Conservation (phyloP, 1,139 yeast species). For the Scheffersomyces parashehatae region DNA sequence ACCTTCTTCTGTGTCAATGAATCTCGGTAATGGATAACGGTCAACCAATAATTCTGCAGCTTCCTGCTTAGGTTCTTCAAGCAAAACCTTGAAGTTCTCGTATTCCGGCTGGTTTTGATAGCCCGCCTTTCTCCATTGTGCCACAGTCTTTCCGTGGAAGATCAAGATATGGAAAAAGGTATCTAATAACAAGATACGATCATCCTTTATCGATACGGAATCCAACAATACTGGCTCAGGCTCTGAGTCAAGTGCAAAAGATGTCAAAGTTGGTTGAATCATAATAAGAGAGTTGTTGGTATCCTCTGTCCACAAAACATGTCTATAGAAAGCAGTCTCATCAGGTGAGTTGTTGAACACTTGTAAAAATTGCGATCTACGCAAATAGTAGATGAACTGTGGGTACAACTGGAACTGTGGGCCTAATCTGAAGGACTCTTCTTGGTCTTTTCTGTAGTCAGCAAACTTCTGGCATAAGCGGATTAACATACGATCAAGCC, state of each 20-base stretch:
- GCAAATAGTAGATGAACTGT: slow-evolving; percentile 91
- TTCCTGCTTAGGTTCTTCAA: slow-evolving; percentile 88
- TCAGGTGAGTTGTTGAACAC: slow-evolving; percentile 98
- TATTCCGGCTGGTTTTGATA: slow-evolving; percentile 91
- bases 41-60: slow-evolving; percentile 90
- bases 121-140: slow-evolving; percentile 95
- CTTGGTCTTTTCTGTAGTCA: slow-evolving; percentile 50
- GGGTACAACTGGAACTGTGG: slow-evolving; percentile 66
- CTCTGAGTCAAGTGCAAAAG: slow-evolving; percentile 76
- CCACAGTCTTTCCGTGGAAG: slow-evolving; percentile 92
- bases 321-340: slow-evolving; percentile 97
- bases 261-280: slow-evolving; percentile 95
- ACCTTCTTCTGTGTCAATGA: slow-evolving; percentile 95
- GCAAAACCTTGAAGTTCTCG: slow-evolving; percentile 79
- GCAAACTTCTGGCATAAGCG: slow-evolving; percentile 54
- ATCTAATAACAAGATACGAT: slow-evolving; percentile 82
- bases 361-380: slow-evolving; percentile 95
- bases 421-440: slow-evolving; percentile 47
- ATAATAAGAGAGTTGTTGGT: slow-evolving; percentile 90
- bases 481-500: slow-evolving; percentile 54
- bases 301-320: slow-evolving; percentile 87
- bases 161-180: slow-evolving; percentile 96
- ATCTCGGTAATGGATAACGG: slow-evolving; percentile 95
- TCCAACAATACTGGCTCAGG: slow-evolving; percentile 95
- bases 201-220: slow-evolving; percentile 89